These are phyloP conservation scores for Globisporangium okanoganense DNA, from an alignment of 352 stramenopile species.

Conservation along the genomic window DNA sequence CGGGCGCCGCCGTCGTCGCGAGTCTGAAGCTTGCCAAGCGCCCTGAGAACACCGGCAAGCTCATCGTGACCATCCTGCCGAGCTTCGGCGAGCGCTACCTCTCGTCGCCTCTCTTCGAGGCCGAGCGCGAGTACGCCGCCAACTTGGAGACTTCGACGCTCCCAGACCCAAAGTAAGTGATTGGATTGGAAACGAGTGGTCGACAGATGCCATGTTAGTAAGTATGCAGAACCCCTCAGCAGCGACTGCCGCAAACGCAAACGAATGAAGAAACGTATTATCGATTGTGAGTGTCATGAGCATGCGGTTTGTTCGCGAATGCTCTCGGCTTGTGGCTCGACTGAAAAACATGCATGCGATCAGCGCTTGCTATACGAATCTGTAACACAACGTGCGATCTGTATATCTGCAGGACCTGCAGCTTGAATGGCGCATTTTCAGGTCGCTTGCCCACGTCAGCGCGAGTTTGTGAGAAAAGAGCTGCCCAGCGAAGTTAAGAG, in stretches of 20 bases:
- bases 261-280: slow-evolving; percentile 2
- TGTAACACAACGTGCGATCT: too few relatives aligned
- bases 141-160: slow-evolving; percentile 56
- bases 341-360: too few relatives aligned
- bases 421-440: too few relatives aligned
- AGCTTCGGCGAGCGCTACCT: slow-evolving; percentile 90
- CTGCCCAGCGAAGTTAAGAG: too few relatives aligned
- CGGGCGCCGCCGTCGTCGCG: slow-evolving; percentile 81
- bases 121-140: slow-evolving; percentile 69
- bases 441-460: too few relatives aligned
- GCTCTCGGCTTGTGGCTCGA: too few relatives aligned
- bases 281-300: background rate
- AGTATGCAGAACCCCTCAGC: background rate
- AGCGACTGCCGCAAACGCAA: background rate
- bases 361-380: too few relatives aligned
- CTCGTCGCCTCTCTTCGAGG: slow-evolving; percentile 76
- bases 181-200: background rate
- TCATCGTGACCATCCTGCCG: slow-evolving; percentile 88
- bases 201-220: slow-evolving; percentile 3
- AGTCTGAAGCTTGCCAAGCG: slow-evolving; percentile 78
- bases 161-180: slow-evolving; percentile 15
- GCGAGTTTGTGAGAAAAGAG: too few relatives aligned
- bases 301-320: background rate
- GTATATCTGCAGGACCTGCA: too few relatives aligned
- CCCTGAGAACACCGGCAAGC: slow-evolving; percentile 82